A percentile compares a stretch with the other conserved stretches of the same genome.
Evolutionary conservation across 1,284 basidiomycete genomes (phyloP).

Genomic region (Pyrrhoderma noxium): DNA sequence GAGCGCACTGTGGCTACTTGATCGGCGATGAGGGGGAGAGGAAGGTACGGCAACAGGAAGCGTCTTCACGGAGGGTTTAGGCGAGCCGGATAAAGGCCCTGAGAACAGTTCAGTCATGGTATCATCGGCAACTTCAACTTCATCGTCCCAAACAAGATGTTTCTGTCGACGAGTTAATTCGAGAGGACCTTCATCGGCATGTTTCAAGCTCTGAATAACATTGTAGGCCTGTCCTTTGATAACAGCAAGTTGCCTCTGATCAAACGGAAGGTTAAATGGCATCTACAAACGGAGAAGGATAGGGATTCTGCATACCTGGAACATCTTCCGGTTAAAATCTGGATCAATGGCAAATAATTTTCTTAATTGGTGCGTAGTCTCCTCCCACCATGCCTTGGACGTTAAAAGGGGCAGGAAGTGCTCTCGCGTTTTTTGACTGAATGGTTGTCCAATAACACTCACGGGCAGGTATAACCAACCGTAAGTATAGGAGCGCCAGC

Average conservation of each 20-base stretch:
- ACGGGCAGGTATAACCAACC: conserved; percentile 89
- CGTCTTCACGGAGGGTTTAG: conserved; percentile 52
- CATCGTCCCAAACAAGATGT: conserved; percentile 78
- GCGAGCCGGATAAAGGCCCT: conserved; percentile 39
- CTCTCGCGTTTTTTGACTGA: conserved; percentile 73
- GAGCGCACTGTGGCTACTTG: conserved; percentile 52
- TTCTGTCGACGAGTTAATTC: conserved; percentile 76
- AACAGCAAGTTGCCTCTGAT: conserved; percentile 76
- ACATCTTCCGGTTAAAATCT: conserved; percentile 84
- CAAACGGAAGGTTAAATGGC: conserved; percentile 1
- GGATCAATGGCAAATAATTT: conserved; percentile 76
- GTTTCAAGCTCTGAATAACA: conserved; percentile 75
- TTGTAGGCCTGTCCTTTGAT: conserved; percentile 92
- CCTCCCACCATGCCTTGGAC: conserved; percentile 84
- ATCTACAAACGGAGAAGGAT: not conserved
- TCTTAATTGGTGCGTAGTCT: conserved; percentile 72
- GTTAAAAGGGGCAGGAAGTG: conserved; percentile 80
- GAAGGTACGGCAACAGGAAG: conserved; percentile 39
- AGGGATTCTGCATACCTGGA: conserved; percentile 41
- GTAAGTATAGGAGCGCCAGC: conserved; percentile 87
- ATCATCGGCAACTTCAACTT: conserved; percentile 68
- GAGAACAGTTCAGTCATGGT: conserved; percentile 32
- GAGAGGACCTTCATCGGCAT: conserved; percentile 72
- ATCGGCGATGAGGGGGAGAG: conserved; percentile 28
- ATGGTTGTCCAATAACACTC: conserved; percentile 77